Conservation (phyloP, 805 yeast genomes). For the Kodamaea neixiangensis region DNA sequence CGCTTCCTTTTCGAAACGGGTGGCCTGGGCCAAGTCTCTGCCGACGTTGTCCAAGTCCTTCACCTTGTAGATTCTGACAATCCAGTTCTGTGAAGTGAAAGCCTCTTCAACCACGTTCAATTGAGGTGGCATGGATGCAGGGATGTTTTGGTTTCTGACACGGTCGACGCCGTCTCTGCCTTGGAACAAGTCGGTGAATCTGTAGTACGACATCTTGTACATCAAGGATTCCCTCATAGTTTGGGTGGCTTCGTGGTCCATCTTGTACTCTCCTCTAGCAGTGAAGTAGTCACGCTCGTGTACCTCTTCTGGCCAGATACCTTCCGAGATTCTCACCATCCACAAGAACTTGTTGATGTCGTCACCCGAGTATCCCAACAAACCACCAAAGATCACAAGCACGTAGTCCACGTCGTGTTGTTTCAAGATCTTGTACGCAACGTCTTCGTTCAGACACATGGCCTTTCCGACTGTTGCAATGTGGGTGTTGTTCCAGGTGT, state of each 20-base stretch:
- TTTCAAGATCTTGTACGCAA: slow-evolving; percentile 82
- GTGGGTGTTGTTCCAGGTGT: slow-evolving; percentile 99
- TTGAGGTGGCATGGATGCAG: slow-evolving; percentile 46
- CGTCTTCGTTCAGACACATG: slow-evolving; percentile 87
- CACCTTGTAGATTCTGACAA: slow-evolving; percentile 90
- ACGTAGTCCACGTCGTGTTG: slow-evolving; percentile 96
- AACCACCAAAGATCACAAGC: slow-evolving; percentile 90
- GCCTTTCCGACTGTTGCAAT: slow-evolving; percentile 99
- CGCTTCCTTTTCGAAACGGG: slow-evolving; percentile 48
- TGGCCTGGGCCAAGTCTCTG: slow-evolving; percentile 65
- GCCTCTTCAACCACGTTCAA: slow-evolving; percentile 88
- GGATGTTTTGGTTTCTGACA: slow-evolving; percentile 82
- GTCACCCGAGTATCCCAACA: slow-evolving; percentile 92
- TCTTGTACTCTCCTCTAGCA: slow-evolving; percentile 80
- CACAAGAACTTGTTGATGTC: slow-evolving; percentile 95
- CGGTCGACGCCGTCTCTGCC: slow-evolving; percentile 73
- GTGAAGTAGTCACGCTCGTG: slow-evolving; percentile 84
- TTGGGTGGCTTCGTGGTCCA: slow-evolving; percentile 77
- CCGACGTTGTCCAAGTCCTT: slow-evolving; percentile 88
- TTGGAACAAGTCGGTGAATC: slow-evolving; percentile 71
- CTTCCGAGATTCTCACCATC: slow-evolving; percentile 99
- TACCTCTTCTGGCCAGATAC: slow-evolving; percentile 99
- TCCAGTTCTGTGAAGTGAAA: slow-evolving; percentile 94
- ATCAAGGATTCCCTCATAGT: slow-evolving; percentile 87
- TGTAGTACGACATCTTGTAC: slow-evolving; percentile 93